Evolutionary conservation across 1,284 basidiomycete genomes (phyloP).

Genomic region (Ustilago sp.): DNA sequence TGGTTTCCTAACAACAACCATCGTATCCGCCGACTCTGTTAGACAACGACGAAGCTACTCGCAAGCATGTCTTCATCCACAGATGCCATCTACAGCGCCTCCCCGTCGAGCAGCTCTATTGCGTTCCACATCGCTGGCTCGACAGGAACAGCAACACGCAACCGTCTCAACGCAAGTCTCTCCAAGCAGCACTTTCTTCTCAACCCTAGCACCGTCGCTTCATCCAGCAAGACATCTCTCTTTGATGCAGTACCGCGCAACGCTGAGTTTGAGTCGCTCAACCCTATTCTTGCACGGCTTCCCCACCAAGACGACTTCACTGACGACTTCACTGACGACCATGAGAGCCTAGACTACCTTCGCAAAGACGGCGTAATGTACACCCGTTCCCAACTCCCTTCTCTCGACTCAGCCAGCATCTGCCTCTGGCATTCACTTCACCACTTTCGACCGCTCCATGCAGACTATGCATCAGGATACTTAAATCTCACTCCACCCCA

Average conservation of each 20-base stretch:
- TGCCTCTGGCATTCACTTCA: slow-evolving; percentile 57
- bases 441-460: slow-evolving; percentile 42
- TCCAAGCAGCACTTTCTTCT: slow-evolving; percentile 46
- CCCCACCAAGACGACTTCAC: slow-evolving; percentile 22
- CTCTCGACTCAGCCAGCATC: slow-evolving; percentile 38
- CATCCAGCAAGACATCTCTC: slow-evolving; percentile 6
- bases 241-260: slow-evolving; percentile 58
- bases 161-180: slow-evolving; percentile 25
- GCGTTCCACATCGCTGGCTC: slow-evolving; percentile 21
- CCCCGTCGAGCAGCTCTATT: neutral
- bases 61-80: slow-evolving; percentile 1
- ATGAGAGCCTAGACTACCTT: slow-evolving; percentile 27
- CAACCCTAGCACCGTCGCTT: slow-evolving; percentile 20
- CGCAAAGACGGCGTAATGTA: slow-evolving; percentile 35
- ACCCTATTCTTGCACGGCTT: slow-evolving; percentile 55
- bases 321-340: slow-evolving; percentile 9
- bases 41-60: neutral
- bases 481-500: slow-evolving; percentile 35
- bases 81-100: neutral
- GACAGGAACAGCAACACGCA: slow-evolving; percentile 19
- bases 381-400: slow-evolving; percentile 52
- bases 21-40: neutral
- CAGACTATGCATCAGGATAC: slow-evolving; percentile 57
- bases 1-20: neutral
- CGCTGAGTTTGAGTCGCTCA: slow-evolving; percentile 39